A percentile compares a stretch with the other conserved stretches of the same genome.
Evolutionary conservation across 768 basidiomycete genomes (phyloP).

Genomic region (Mycena rebaudengoi): DNA sequence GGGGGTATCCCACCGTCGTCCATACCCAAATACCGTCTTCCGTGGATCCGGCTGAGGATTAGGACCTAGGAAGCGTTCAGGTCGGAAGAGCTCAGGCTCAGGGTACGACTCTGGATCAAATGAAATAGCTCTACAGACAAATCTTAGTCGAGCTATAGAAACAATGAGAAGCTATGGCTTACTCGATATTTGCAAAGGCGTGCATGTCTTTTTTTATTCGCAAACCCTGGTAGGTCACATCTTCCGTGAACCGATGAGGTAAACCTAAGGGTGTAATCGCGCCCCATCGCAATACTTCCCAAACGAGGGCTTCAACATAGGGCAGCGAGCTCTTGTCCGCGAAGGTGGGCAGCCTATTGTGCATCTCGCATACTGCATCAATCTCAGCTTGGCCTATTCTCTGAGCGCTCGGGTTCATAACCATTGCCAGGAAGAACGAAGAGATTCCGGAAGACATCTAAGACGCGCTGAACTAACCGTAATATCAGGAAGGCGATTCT

Average conservation of each 20-base stretch:
- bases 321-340: constrained; percentile 40
- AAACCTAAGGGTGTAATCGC: constrained; percentile 30
- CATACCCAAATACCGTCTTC: constrained; percentile 37
- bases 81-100: constrained; percentile 40
- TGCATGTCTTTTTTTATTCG: constrained; percentile 6
- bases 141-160: not conserved
- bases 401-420: constrained; percentile 45
- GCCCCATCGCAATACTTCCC: constrained; percentile 40
- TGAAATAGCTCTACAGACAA: constrained; percentile 29
- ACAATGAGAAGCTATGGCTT: not conserved
- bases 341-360: constrained; percentile 45
- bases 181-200: constrained; percentile 16
- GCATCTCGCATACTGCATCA: constrained; percentile 44
- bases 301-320: constrained; percentile 46
- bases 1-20: constrained; percentile 21
- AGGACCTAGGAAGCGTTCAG: constrained; percentile 46
- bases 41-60: constrained; percentile 23
- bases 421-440: constrained; percentile 50
- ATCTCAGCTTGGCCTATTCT: constrained; percentile 50
- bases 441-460: constrained; percentile 42
- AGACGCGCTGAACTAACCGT: not conserved
- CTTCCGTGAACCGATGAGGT: constrained; percentile 8
- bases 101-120: constrained; percentile 7
- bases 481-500: not conserved
- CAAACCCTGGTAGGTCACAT: constrained; percentile 20